Evolutionary conservation across 192 early-diverging fungal genomes (phyloP), one percentile per base, ranked within the genome.

Genomic region (Coemansia sp.): DNA sequence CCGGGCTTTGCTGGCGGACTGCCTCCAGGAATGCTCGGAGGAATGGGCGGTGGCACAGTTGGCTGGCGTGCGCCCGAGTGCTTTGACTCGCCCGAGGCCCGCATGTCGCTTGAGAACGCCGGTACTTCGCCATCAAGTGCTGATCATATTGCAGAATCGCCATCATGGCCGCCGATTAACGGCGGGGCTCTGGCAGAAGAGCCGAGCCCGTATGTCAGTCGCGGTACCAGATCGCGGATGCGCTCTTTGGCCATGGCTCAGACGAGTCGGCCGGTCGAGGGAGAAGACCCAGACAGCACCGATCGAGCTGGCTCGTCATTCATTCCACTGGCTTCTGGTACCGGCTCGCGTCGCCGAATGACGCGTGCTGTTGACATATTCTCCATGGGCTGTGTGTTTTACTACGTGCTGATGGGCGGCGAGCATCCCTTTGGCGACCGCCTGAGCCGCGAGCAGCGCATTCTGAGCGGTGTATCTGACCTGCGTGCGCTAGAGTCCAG

Each of bases 31-130:
- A 73, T 79, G 76, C 60, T 79, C 28, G 76, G 76, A 18, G 71
- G 76, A 9, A 67, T 79, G 28, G 76, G 76, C 34, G 92, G 86
- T 17, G 96, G 97, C 15, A 99, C 97, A 0, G 84, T 95, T 52
- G 97, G 97, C 8, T 99, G 97, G 97, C 84, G 97, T 11, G 97
- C 97, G 2, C 94, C 96, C 5, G 97, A 99, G 77, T 88, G 84
- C 67, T 75, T 92, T 66, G 84, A 68, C 63, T 79, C 73, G 24
- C 74, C 73, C 4, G 76, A 73, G 21, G 64, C 70, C 4, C 76
- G 75, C 44, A 28, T 23, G 23, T 55, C 61, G 14, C 23, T 63
- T 17, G 58, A 52, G 7, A 28, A 52, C 0, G 14, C 37, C 1
- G 8, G 24, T 5, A 17, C 25, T 6, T 42, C 37, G 17, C 38